phyloP scores from a whole-genome alignment of 345 rosid species.

The Leavenworthia alabamica region DNA sequence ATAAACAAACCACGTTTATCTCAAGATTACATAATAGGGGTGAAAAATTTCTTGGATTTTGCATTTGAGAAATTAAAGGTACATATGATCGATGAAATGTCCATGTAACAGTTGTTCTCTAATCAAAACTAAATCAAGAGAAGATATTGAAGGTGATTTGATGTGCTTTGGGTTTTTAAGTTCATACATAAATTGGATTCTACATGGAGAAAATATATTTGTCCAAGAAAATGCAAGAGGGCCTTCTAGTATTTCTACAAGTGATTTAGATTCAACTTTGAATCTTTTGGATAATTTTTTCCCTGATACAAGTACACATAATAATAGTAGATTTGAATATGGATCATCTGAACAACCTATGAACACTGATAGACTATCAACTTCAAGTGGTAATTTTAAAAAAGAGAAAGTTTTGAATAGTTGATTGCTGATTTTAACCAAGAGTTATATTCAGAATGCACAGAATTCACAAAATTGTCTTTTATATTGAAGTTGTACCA shows the following conservation, averaged over 20 bases:
- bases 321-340: neutral
- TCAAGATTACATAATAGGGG: too few relatives aligned
- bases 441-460: neutral
- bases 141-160: neutral
- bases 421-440: neutral
- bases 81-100: neutral
- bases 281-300: neutral
- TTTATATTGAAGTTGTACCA: too few relatives aligned
- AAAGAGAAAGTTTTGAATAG: neutral
- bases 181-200: too few relatives aligned
- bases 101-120: neutral
- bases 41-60: too few relatives aligned
- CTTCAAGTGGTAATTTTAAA: neutral
- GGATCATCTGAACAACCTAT: neutral
- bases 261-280: neutral
- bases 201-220: too few relatives aligned
- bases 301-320: neutral
- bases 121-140: neutral
- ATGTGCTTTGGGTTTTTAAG: neutral
- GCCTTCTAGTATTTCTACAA: neutral
- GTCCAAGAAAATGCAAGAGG: too few relatives aligned
- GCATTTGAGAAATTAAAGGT: too few relatives aligned
- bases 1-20: too few relatives aligned
- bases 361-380: neutral
- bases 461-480: neutral